Percentiles rank a stretch among this genome's conserved stretches.
phyloP scores from a whole-genome alignment of 352 stramenopile species.

The Phytophthora capsici region DNA sequence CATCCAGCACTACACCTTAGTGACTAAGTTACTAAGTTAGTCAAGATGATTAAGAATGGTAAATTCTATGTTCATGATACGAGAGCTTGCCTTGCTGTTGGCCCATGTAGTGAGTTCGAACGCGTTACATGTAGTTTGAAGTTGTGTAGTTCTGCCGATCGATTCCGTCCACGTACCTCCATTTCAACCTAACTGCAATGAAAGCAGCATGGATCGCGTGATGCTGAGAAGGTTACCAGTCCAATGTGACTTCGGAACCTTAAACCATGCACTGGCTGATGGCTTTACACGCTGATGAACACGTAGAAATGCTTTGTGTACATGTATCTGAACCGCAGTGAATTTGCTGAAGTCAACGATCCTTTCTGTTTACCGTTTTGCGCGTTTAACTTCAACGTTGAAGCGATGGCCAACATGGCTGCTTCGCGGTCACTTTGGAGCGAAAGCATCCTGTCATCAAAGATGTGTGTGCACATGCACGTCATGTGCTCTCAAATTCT shows the following conservation, averaged over 20 bases:
- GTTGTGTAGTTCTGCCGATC: no score
- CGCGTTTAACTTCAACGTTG: constrained; percentile 16
- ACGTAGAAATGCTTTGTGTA: no score
- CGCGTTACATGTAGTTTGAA: no score
- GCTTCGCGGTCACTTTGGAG: constrained; percentile 3
- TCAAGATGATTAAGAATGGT: background rate
- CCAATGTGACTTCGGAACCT: background rate
- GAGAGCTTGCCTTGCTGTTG: no score
- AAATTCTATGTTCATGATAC: no score
- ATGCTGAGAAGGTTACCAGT: background rate
- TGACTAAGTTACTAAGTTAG: no score
- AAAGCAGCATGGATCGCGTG: constrained; percentile 3
- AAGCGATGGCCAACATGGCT: constrained; percentile 2
- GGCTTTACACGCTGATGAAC: no score
- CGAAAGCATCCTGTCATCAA: constrained; percentile 16
- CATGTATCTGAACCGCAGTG: no score
- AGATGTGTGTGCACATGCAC: constrained; percentile 10
- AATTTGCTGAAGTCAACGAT: no score
- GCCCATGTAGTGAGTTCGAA: constrained; percentile 6
- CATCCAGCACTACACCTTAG: background rate
- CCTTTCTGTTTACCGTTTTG: constrained; percentile 5
- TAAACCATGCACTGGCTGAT: no score
- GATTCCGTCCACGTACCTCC: no score
- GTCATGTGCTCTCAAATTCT: background rate
- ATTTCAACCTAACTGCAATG: background rate